Base-by-base conservation (phyloP, 345 rosid species). In the Aquilaria sinensis region DNA sequence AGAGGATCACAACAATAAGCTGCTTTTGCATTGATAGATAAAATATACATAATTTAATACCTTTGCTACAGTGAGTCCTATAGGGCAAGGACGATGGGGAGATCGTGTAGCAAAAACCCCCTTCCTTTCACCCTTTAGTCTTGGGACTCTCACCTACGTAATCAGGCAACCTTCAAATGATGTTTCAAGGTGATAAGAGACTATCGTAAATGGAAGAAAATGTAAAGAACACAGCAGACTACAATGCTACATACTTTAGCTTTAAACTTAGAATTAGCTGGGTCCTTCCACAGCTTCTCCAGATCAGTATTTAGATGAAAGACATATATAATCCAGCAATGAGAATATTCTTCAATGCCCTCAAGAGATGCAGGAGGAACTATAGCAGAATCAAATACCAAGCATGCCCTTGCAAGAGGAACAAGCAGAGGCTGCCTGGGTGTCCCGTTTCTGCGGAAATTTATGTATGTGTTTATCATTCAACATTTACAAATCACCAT, bases 281-380 rank as follows among this genome's bases (percentile, higher is more conserved):
- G 89, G 57, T 84, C 77, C 77, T 86, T 93, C 97, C 97, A 89
- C 57, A 93, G 77, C 86, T 93, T 89, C 53, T 89, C 97, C 11
- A 93, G 70, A 82, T 93, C 83, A 4, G 97, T 93, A 72, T 89
- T 93, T 65, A 93, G 81, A 80, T 93, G 98, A 76, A 93, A 93
- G 4, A 89, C 96, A 70, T 81, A 93, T 14, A 93, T 61, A 67
- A 93, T 75, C 98, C 98, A 93, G 73, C 97, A 89, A 73, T 93
- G 93, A 65, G 98, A 85, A 76, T 93, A 93, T 65, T 85, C 94
- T 34, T 31, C 82, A 8, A 93, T 87, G 72, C 94, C 97, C 66
- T 89, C 98, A 60, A 93, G 97, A 45, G 97, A 89, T 60, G 96
- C 98, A 6, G 91, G 90, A 75, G 97, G 94, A 75, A 87, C 97